phyloP scores from a whole-genome alignment of 805 yeast species.

The Sugiyamaella lignohabitans region DNA sequence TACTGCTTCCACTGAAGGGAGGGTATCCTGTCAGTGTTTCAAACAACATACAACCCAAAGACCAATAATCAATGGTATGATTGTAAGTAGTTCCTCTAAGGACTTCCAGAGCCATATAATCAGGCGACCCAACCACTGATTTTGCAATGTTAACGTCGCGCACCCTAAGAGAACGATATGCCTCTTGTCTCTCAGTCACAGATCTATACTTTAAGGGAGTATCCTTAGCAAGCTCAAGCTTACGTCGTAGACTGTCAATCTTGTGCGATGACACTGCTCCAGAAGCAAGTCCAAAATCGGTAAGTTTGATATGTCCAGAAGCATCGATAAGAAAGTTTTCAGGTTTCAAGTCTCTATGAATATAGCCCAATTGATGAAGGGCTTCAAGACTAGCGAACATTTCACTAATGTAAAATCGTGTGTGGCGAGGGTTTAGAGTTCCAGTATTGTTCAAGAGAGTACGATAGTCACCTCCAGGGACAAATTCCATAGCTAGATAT shows the following conservation, averaged over 20 bases:
- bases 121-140: conserved; percentile 97
- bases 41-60: conserved; percentile 93
- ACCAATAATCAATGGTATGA: conserved; percentile 98
- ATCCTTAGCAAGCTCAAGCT: conserved; percentile 65
- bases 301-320: conserved; percentile 84
- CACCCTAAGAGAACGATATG: conserved; percentile 67
- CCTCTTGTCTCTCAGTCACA: conserved; percentile 77
- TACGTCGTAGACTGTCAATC: conserved; percentile 78
- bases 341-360: conserved; percentile 95
- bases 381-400: conserved; percentile 96
- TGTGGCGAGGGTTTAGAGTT: conserved; percentile 86
- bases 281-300: conserved; percentile 96
- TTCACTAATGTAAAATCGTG: conserved; percentile 89
- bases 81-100: conserved; percentile 90
- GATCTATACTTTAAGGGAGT: conserved; percentile 65
- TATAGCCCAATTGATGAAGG: conserved; percentile 88
- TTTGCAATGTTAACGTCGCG: conserved; percentile 82
- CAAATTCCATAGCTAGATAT: conserved; percentile 96
- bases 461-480: conserved; percentile 99
- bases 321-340: conserved; percentile 87
- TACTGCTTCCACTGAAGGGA: conserved; percentile 89
- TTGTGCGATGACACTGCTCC: conserved; percentile 91
- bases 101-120: conserved; percentile 97
- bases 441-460: conserved; percentile 91
- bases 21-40: conserved; percentile 96